phyloP scores from a whole-genome alignment of 352 stramenopile genomes.

The Phytophthora pini region DNA sequence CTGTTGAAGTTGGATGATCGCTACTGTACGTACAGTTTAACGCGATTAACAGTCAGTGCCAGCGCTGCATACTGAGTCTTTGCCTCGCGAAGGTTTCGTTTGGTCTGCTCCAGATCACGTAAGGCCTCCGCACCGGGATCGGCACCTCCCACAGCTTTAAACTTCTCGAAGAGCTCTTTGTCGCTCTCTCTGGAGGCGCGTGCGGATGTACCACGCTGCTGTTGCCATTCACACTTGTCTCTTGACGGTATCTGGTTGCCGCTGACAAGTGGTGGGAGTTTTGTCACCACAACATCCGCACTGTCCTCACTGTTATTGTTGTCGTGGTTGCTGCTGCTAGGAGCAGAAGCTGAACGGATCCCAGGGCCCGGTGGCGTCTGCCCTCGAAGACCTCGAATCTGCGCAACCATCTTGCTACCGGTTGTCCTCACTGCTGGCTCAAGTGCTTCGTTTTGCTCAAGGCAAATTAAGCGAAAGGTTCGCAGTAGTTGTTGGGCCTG shows the following conservation, averaged over 20 bases:
- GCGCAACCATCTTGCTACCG: conserved; percentile 59
- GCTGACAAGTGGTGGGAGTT: conserved; percentile 15
- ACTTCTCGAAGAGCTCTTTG: conserved; percentile 66
- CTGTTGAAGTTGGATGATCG: conserved; percentile 25
- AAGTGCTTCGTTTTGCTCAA: conserved; percentile 33
- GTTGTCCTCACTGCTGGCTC: conserved; percentile 9
- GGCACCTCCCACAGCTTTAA: conserved; percentile 39
- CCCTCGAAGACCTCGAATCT: conserved; percentile 51
- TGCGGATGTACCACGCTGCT: not conserved
- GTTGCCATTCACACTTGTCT: conserved; percentile 5
- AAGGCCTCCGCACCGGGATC: conserved; percentile 50
- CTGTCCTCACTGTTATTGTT: not conserved
- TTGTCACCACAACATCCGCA: conserved; percentile 4
- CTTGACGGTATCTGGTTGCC: conserved; percentile 7
- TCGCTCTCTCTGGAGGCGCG: conserved; percentile 28
- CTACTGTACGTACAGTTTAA: conserved; percentile 62
- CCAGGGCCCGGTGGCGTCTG: conserved; percentile 16
- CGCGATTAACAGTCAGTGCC: conserved; percentile 58
- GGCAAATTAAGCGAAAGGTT: conserved; percentile 49
- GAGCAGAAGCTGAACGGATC: conserved; percentile 5
- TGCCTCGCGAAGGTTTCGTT: conserved; percentile 60
- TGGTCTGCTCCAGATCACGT: conserved; percentile 64
- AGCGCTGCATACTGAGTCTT: conserved; percentile 41
- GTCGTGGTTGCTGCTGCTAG: conserved; percentile 2
- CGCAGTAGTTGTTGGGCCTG: conserved; percentile 56